These are phyloP conservation scores for Globisporangium spinosum DNA, from an alignment of 352 stramenopile genomes.

Conservation along the genomic window DNA sequence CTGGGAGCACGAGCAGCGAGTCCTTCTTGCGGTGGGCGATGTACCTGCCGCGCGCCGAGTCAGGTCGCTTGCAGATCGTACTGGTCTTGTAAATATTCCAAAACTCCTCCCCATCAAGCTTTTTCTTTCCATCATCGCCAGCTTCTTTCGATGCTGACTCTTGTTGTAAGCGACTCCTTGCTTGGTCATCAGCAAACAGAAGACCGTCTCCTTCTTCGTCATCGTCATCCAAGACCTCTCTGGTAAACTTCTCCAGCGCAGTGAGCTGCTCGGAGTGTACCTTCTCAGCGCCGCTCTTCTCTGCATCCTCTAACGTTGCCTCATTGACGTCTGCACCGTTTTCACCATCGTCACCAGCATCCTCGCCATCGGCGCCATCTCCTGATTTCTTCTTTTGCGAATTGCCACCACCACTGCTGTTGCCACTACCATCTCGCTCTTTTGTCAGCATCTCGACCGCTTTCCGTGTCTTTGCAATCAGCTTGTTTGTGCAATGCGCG, in stretches of 20 bases:
- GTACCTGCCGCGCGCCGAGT: slow-evolving; percentile 56
- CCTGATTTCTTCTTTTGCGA: neutral
- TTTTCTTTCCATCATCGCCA: neutral
- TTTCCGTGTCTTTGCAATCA: slow-evolving; percentile 59
- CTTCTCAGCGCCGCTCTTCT: neutral
- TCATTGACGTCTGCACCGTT: neutral
- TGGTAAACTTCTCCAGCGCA: slow-evolving; percentile 29
- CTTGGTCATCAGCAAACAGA: neutral
- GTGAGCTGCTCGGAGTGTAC: neutral
- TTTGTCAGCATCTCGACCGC: slow-evolving; percentile 32
- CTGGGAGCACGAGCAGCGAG: slow-evolving; percentile 59
- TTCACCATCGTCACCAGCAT: slow-evolving; percentile 8
- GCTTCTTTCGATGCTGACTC: neutral
- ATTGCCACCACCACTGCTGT: neutral
- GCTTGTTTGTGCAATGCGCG: slow-evolving; percentile 51
- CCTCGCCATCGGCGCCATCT: neutral
- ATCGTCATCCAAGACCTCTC: slow-evolving; percentile 40
- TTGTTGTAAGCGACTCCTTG: neutral
- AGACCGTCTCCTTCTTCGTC: slow-evolving; percentile 19
- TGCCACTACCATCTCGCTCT: slow-evolving; percentile 16
- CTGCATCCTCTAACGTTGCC: slow-evolving; percentile 1
- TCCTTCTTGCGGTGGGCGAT: slow-evolving; percentile 52
- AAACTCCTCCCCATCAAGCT: slow-evolving; percentile 31
- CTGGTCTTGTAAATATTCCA: slow-evolving; percentile 57
- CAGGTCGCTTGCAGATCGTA: slow-evolving; percentile 34